phyloP scores from a whole-genome alignment of 2,329 filamentous ascomycete species.

The Pestalotiopsis sp. region DNA sequence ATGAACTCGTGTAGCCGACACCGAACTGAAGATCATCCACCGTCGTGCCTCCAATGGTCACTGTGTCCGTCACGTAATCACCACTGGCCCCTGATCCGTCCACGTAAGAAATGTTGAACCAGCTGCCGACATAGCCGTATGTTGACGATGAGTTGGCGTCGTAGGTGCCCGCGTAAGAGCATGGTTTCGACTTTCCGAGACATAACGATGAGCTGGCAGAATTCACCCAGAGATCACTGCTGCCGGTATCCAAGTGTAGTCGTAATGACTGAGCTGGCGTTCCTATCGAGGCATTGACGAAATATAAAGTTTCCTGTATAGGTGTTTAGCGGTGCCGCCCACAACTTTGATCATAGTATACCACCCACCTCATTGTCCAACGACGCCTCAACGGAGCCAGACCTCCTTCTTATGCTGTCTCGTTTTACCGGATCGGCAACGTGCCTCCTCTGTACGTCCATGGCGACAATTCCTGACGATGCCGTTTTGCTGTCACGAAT shows the following conservation, averaged over 20 bases:
- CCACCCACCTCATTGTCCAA: slow-evolving; percentile 59
- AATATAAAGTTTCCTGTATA: slow-evolving; percentile 62
- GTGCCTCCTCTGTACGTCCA: slow-evolving; percentile 45
- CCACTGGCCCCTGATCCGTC: slow-evolving; percentile 78
- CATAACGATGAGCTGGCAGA: slow-evolving; percentile 65
- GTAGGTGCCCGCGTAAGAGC: slow-evolving; percentile 68
- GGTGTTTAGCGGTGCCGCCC: slow-evolving; percentile 22
- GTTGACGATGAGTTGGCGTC: slow-evolving; percentile 73
- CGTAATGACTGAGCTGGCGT: slow-evolving; percentile 61
- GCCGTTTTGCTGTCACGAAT: slow-evolving; percentile 22
- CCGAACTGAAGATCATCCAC: slow-evolving; percentile 70
- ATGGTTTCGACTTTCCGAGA: slow-evolving; percentile 48
- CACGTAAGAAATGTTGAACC: slow-evolving; percentile 87
- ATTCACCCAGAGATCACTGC: slow-evolving; percentile 75
- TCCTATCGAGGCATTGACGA: slow-evolving; percentile 64
- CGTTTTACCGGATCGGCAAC: slow-evolving; percentile 44
- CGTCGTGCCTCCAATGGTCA: slow-evolving; percentile 59
- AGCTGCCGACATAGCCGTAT: slow-evolving; percentile 71
- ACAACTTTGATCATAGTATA: background rate
- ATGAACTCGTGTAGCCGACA: slow-evolving; percentile 66
- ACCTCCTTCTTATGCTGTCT: slow-evolving; percentile 48
- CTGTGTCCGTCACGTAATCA: slow-evolving; percentile 78
- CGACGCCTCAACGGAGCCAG: slow-evolving; percentile 41
- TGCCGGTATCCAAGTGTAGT: slow-evolving; percentile 69
- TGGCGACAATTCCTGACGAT: slow-evolving; percentile 46